phyloP scores from a whole-genome alignment of 495 filamentous ascomycete genomes.

The Halenospora varia region DNA sequence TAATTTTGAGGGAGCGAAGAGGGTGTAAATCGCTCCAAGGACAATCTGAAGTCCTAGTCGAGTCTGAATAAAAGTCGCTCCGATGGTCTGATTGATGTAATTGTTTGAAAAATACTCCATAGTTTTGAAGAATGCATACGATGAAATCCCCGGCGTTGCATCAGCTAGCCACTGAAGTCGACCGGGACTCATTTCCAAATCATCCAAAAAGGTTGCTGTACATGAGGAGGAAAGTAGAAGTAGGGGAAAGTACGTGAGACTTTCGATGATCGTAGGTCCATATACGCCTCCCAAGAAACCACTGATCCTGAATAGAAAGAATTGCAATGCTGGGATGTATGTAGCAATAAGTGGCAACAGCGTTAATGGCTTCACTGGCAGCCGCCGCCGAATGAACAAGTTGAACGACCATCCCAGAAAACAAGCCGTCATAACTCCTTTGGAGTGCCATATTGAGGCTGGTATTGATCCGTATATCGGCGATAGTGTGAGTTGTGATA shows the following conservation, averaged over 20 bases:
- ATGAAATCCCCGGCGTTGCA: slow-evolving; percentile 54
- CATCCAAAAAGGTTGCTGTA: slow-evolving; percentile 59
- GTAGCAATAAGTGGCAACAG: slow-evolving; percentile 65
- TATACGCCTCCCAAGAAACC: slow-evolving; percentile 56
- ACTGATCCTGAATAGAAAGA: slow-evolving; percentile 61
- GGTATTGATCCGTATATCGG: slow-evolving; percentile 86
- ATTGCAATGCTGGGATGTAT: slow-evolving; percentile 70
- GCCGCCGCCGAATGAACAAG: slow-evolving; percentile 39
- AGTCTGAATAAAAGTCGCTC: slow-evolving; percentile 58
- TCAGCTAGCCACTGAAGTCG: slow-evolving; percentile 42
- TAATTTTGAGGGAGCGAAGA: slow-evolving; percentile 63
- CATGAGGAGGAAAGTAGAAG: slow-evolving; percentile 62
- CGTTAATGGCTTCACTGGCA: slow-evolving; percentile 36
- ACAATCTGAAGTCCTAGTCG: slow-evolving; percentile 67
- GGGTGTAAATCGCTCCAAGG: slow-evolving; percentile 56
- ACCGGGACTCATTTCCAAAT: slow-evolving; percentile 52
- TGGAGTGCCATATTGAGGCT: slow-evolving; percentile 63
- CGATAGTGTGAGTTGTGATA: slow-evolving; percentile 69
- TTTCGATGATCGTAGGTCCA: slow-evolving; percentile 74
- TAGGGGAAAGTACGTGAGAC: slow-evolving; percentile 67
- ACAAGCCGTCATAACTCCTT: slow-evolving; percentile 57
- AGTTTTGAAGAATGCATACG: slow-evolving; percentile 59
- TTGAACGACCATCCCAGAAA: slow-evolving; percentile 60
- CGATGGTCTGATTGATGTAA: slow-evolving; percentile 52
- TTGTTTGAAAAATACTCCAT: slow-evolving; percentile 48